These are phyloP conservation scores for Krasilnikovozyma curviuscula DNA, from an alignment of 768 basidiomycete genomes.

Conservation along the genomic window DNA sequence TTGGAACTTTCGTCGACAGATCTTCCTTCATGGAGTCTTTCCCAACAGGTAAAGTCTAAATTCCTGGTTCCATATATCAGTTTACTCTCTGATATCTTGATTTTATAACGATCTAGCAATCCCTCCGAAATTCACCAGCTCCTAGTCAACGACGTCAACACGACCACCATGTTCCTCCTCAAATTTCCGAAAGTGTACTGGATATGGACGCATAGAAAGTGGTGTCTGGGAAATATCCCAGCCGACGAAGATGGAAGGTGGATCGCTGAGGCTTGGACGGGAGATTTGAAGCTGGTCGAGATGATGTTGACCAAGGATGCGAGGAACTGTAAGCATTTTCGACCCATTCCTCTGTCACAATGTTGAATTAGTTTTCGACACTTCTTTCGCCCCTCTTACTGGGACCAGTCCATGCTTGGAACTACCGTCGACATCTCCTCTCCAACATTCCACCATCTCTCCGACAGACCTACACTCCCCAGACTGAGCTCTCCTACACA, in stretches of 20 bases:
- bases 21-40: constrained; percentile 54
- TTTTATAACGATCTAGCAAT: constrained; percentile 27
- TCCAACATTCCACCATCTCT: constrained; percentile 39
- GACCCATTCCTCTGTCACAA: not conserved
- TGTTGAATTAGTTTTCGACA: not conserved
- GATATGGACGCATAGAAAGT: constrained; percentile 95
- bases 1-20: constrained; percentile 83
- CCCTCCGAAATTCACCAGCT: constrained; percentile 41
- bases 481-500: constrained; percentile 69
- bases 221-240: constrained; percentile 81
- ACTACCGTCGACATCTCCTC: constrained; percentile 74
- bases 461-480: constrained; percentile 23
- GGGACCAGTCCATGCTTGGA: constrained; percentile 75
- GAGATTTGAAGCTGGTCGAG: constrained; percentile 45
- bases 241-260: too few species aligned
- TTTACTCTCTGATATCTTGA: not conserved
- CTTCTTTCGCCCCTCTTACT: not conserved
- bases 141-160: constrained; percentile 50
- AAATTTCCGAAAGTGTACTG: constrained; percentile 87
- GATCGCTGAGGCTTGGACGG: constrained; percentile 30
- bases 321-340: constrained; percentile 65
- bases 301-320: constrained; percentile 80
- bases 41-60: constrained; percentile 20
- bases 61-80: not conserved
- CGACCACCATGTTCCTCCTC: constrained; percentile 65